Conservation (phyloP, 2,329 filamentous ascomycete genomes). For the Neonectria faginata region DNA sequence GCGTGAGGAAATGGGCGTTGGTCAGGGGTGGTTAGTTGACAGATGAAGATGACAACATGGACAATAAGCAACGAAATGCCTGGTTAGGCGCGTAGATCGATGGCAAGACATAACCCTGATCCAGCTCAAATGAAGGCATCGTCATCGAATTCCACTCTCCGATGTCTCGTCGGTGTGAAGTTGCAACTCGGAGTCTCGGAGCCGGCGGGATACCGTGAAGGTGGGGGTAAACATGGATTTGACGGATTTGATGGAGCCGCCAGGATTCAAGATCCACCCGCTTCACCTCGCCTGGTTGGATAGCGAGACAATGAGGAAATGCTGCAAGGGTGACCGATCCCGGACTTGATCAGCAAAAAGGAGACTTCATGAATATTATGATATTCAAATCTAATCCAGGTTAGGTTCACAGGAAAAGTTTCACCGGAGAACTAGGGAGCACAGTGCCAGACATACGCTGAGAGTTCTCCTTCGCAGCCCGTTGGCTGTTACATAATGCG, state of each 20-base stretch:
- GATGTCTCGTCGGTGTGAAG: not conserved
- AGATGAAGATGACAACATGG: too few relatives aligned
- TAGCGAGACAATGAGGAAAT: not conserved
- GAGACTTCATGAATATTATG: not conserved
- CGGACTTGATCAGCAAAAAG: not conserved
- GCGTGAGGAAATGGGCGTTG: not conserved
- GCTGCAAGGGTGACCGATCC: not conserved
- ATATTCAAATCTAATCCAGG: too few relatives aligned
- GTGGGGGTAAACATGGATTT: conserved; percentile 4
- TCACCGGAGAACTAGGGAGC: not conserved
- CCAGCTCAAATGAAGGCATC: not conserved
- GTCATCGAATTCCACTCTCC: not conserved
- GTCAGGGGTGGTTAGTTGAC: too few relatives aligned
- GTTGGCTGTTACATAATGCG: conserved; percentile 6
- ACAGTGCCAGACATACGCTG: not conserved
- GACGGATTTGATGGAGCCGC: conserved; percentile 1
- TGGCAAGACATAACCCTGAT: too few relatives aligned
- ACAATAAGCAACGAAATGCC: too few relatives aligned
- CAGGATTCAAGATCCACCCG: not conserved
- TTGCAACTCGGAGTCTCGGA: conserved; percentile 2
- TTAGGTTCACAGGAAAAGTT: not conserved
- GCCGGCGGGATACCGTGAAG: not conserved
- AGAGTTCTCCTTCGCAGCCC: not conserved
- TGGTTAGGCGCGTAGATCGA: too few relatives aligned
- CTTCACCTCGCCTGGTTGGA: not conserved